Conservation (phyloP, 75 land plant genomes). For the Adiantum capillusveneris region DNA sequence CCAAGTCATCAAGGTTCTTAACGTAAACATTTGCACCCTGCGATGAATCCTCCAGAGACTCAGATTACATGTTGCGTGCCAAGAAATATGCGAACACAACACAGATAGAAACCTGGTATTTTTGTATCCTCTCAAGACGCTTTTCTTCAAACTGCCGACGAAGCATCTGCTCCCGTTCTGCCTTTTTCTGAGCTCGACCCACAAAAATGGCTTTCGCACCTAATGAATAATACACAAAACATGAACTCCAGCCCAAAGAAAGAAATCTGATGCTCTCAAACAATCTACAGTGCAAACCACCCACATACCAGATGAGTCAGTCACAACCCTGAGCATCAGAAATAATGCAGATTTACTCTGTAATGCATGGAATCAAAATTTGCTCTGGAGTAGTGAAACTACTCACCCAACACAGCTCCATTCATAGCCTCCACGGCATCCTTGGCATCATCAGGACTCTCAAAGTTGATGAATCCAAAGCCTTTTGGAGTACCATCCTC, state of each 20-base stretch:
- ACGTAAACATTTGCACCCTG: constrained; percentile 61
- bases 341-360: too few relatives aligned
- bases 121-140: constrained; percentile 36
- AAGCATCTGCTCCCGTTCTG: constrained; percentile 42
- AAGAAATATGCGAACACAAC: too few relatives aligned
- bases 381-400: too few relatives aligned
- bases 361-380: too few relatives aligned
- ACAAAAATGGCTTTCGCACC: constrained; percentile 55
- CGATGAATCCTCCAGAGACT: neutral
- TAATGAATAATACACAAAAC: neutral
- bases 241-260: too few relatives aligned
- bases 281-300: too few relatives aligned
- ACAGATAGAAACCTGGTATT: constrained; percentile 29
- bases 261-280: too few relatives aligned
- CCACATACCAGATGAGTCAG: too few relatives aligned
- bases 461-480: constrained; percentile 68
- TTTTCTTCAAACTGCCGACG: constrained; percentile 51
- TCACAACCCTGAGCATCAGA: too few relatives aligned
- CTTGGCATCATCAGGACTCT: constrained; percentile 52
- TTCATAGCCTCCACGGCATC: constrained; percentile 44
- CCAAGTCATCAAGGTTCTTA: constrained; percentile 56
- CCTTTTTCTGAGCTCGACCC: constrained; percentile 62
- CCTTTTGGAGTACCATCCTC: constrained; percentile 50
- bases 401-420: constrained; percentile 46
- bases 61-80: too few relatives aligned